Evolutionary conservation across 805 yeast species (phyloP), one percentile per base, ranked within the genome.

Genomic region (Ogataea methylovora): DNA sequence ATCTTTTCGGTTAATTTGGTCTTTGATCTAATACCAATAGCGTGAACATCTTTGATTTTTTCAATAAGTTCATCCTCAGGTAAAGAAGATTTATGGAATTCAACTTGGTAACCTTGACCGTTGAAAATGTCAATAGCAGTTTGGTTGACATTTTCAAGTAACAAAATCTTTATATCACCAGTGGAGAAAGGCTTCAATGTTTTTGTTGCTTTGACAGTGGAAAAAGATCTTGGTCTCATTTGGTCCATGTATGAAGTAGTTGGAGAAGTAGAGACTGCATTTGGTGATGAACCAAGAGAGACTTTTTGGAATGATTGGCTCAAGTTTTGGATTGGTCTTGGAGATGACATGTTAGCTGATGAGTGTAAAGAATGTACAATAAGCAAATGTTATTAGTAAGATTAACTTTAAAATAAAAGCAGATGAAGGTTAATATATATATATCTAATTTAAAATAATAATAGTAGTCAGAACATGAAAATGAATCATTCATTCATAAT

Each of bases 1-100:
- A 92, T 78, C 34, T 76, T 77, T 46, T 75, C 81, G 27, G 87
- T 84, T 54, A 92, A 70, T 61, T 79, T 84, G 33, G 98, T 92
- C 71, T 92, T 92, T 40, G 97, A 92, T 69, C 98, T 84, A 56
- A 92, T 88, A 63, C 98, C 98, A 55, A 92, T 79, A 40, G 96
- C 98, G 58, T 92, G 97, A 34, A 86, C 96, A 49, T 83, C 86
- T 54, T 73, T 73, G 62, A 92, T 90, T 65, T 87, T 88, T 66
- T 86, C 95, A 54, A 92, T 85, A 58, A 92, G 76, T 65, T 87
- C 96, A 8, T 79, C 95, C 63, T 92, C 97, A 17, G 85, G 80
- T 50, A 92, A 66, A 5, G 96, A 84, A 36, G 88, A 67, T 69
- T 86, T 88, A 69, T 80, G 76, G 63, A 84, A 85, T 59, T 92